These are phyloP conservation scores for Datisca glomerata DNA, from an alignment of 306 rosid species.

Conservation along the genomic window DNA sequence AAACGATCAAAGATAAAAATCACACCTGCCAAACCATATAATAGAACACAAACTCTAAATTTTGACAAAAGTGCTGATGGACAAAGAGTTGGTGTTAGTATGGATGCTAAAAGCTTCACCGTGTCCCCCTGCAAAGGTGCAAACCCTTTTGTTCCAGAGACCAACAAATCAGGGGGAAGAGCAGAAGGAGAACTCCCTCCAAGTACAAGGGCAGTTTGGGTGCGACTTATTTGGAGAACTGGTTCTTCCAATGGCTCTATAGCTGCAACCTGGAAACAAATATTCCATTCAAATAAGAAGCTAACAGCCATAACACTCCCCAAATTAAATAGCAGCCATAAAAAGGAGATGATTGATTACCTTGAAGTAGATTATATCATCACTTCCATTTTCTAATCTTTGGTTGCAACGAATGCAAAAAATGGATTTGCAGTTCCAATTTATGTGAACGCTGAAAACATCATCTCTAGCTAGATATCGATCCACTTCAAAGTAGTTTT, in stretches of 20 bases:
- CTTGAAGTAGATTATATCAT: slow-evolving; percentile 61
- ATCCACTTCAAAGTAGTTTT: slow-evolving; percentile 68
- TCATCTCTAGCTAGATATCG: slow-evolving; percentile 71
- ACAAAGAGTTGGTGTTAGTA: slow-evolving; percentile 71
- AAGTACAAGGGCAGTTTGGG: slow-evolving; percentile 78
- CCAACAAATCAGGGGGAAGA: slow-evolving; percentile 72
- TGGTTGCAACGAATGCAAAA: slow-evolving; percentile 67
- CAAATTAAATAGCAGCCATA: slow-evolving; percentile 1
- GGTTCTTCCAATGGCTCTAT: slow-evolving; percentile 87
- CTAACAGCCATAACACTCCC: background rate
- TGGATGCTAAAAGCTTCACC: slow-evolving; percentile 63
- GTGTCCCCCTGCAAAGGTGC: slow-evolving; percentile 73
- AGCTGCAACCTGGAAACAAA: slow-evolving; percentile 55
- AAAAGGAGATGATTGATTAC: slow-evolving; percentile 21
- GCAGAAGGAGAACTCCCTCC: slow-evolving; percentile 73
- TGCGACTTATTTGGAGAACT: slow-evolving; percentile 46
- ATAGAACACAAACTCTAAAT: slow-evolving; percentile 76
- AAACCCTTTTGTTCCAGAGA: slow-evolving; percentile 37
- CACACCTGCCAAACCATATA: slow-evolving; percentile 76
- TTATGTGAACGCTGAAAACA: slow-evolving; percentile 48
- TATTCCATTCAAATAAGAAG: slow-evolving; percentile 24
- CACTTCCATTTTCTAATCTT: slow-evolving; percentile 19
- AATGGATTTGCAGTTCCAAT: slow-evolving; percentile 60
- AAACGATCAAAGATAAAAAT: too few relatives aligned
- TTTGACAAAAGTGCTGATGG: slow-evolving; percentile 76